phyloP scores from a whole-genome alignment of 139 green algal species.

The Chlamydomonas sp. region DNA sequence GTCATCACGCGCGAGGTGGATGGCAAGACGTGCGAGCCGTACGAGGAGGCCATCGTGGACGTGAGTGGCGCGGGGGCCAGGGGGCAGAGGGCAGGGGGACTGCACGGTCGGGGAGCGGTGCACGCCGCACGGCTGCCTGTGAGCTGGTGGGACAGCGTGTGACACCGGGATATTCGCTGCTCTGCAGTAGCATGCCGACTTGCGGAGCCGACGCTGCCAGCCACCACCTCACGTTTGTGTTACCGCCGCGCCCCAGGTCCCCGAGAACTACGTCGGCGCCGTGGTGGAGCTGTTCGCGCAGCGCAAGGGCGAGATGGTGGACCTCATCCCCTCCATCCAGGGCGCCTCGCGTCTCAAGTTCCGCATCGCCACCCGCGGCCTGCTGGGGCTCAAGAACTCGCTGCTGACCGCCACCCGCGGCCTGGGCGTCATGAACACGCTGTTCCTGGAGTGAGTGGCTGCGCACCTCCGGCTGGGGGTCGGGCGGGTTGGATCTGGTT shows the following conservation, averaged over 20 bases:
- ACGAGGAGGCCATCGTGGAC: constrained; percentile 93
- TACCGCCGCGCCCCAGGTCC: constrained; percentile 39
- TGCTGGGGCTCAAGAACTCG: constrained; percentile 94
- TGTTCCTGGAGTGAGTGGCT: constrained; percentile 71
- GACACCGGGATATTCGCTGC: too few species aligned
- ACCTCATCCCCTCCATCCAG: constrained; percentile 77
- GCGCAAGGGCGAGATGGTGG: constrained; percentile 94
- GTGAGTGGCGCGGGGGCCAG: constrained; percentile 1
- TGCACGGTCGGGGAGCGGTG: constrained; percentile 31
- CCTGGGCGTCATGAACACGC: constrained; percentile 96
- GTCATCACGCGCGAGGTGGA: constrained; percentile 90
- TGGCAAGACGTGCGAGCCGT: constrained; percentile 89
- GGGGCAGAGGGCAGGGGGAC: neutral
- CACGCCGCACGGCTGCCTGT: constrained; percentile 25
- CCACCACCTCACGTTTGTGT: neutral
- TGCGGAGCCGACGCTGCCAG: neutral
- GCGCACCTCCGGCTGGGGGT: neutral
- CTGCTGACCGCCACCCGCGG: constrained; percentile 97
- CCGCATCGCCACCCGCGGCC: constrained; percentile 92
- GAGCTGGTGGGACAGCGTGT: too few species aligned
- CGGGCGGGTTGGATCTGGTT: neutral
- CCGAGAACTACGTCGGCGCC: constrained; percentile 59
- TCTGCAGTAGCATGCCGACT: too few species aligned
- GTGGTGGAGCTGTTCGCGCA: constrained; percentile 94
- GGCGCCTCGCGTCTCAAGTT: constrained; percentile 70